Evolutionary conservation across 208 protist genomes (phyloP).

Genomic region (Acanthamoeba healyi): DNA sequence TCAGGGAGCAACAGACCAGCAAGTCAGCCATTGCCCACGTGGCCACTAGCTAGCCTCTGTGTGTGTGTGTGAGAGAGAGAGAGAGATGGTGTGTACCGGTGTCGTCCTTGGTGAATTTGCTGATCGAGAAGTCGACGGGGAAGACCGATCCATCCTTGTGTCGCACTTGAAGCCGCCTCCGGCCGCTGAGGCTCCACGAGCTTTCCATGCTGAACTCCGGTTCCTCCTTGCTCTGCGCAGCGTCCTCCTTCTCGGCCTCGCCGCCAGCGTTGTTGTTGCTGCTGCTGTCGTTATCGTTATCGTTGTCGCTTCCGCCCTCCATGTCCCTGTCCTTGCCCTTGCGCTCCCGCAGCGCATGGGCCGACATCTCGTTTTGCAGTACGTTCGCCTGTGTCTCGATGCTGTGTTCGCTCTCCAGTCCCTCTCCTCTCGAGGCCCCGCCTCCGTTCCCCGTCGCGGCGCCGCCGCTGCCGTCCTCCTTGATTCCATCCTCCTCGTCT

Average conservation of each 20-base stretch:
- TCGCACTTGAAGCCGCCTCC: conserved; percentile 45
- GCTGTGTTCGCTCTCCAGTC: conserved; percentile 45
- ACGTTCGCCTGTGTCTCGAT: conserved; percentile 11
- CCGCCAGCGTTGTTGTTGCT: neutral
- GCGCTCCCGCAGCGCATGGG: conserved; percentile 1
- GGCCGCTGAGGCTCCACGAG: conserved; percentile 63
- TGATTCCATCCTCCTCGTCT: neutral
- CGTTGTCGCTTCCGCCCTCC: neutral
- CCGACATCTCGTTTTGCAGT: conserved; percentile 50
- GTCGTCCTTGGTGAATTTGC: conserved; percentile 42
- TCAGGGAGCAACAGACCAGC: too few species aligned
- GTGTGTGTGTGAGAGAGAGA: neutral
- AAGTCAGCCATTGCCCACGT: too few species aligned
- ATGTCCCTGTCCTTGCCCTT: neutral
- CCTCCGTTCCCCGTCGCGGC: neutral
- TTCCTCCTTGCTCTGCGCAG: neutral
- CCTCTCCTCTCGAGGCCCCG: too few species aligned
- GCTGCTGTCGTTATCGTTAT: neutral
- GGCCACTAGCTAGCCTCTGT: too few species aligned
- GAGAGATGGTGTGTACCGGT: neutral
- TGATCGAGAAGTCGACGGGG: conserved; percentile 75
- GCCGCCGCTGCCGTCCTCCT: neutral
- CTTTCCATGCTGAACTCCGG: neutral
- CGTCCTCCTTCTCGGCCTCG: neutral
- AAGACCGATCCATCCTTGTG: conserved; percentile 70